Evolutionary conservation across 2,329 filamentous ascomycete genomes (phyloP), one percentile per base, ranked within the genome.

Genomic region (Pyrenophora teres): DNA sequence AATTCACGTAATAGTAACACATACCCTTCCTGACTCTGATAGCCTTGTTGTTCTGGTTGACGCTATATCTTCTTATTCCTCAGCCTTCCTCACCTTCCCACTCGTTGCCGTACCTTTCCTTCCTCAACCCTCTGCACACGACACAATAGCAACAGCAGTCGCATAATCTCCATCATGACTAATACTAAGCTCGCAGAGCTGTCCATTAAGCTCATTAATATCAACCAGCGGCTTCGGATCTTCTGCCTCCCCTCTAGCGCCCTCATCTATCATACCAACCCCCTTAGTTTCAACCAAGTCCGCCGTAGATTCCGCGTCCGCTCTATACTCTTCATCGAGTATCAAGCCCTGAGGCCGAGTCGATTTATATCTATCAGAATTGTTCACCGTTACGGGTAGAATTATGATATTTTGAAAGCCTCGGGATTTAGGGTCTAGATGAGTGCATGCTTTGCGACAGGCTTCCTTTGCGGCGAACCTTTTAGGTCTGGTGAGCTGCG

Each of bases 111-210:
- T 21, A 21, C 19, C 3, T 21, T 12, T 8, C n/a, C 25, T 1
- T 38, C 36, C 37, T n/a, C 16, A 45, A 21, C 19, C 19, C 19
- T 38, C 23, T 48, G 58, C 54, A 2, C 15, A 37, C 7, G 71
- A 69, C n/a, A 82, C 84, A 30, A 90, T 58, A 57, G 87, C 89
- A 1, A 87, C 79, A 6, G 88, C 88, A 16, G 82, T 86, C 8
- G 91, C 91, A 74, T 92, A 96, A 6, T 90, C 87, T 2, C 84
- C 87, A 72, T 97, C 92, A 70, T 97, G 92, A 65, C 88, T 94
- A 63, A 97, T 95, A 53, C 88, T 93, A 38, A 96, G 70, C 64
- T 83, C 79, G 12, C 86, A 90, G 42, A 84, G 77, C 59, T 85
- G 81, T 1, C 71, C 71, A 6, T 72, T 61, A 10, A 70, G 40